Evolutionary conservation across 345 rosid genomes (phyloP).

Genomic region (Gossypium anomalum): DNA sequence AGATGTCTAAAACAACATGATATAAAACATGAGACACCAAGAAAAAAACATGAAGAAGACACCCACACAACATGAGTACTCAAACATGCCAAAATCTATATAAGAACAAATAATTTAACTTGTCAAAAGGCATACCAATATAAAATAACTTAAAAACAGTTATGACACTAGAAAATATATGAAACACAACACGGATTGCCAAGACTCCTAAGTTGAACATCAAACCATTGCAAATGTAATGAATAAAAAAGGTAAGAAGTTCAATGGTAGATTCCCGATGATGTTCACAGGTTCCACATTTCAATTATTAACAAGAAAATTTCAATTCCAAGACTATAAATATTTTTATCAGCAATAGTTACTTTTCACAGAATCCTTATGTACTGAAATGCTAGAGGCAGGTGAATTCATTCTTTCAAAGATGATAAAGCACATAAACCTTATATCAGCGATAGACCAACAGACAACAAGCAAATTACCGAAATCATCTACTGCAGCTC

Average conservation of each 20-base stretch:
- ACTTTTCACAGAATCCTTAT: neutral
- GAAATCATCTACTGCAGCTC: slow-evolving; percentile 52
- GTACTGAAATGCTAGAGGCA: neutral
- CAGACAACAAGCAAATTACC: neutral
- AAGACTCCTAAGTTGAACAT: too few relatives aligned
- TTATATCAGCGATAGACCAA: neutral
- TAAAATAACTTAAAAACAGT: too few relatives aligned
- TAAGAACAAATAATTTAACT: too few relatives aligned
- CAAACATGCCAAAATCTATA: too few relatives aligned
- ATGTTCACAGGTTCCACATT: neutral
- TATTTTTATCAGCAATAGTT: neutral
- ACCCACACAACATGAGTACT: too few relatives aligned
- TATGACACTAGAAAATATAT: too few relatives aligned
- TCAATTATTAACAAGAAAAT: neutral
- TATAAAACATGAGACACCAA: too few relatives aligned
- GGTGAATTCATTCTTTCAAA: neutral
- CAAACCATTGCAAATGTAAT: too few relatives aligned
- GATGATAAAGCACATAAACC: neutral
- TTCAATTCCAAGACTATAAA: neutral
- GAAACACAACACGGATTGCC: too few relatives aligned
- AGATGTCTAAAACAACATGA: too few relatives aligned
- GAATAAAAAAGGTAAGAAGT: neutral
- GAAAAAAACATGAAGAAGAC: too few relatives aligned
- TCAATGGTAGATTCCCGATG: neutral
- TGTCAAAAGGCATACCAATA: too few relatives aligned